phyloP scores from a whole-genome alignment of 129 eudicot species.

The Ambrosia trifida region DNA sequence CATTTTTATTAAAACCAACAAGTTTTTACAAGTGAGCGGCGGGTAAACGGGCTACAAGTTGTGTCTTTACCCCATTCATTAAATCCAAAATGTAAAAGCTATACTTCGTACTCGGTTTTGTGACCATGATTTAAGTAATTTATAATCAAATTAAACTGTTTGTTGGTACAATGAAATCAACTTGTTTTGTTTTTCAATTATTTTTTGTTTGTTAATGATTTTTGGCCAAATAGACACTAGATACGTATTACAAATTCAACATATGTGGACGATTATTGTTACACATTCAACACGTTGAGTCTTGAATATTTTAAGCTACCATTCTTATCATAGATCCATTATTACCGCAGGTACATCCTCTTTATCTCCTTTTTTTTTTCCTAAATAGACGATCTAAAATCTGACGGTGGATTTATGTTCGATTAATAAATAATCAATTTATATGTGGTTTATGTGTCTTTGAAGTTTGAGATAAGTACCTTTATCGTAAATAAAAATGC shows the following conservation, averaged over 20 bases:
- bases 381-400: background rate
- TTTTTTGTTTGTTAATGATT: background rate
- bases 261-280: conserved; percentile 22
- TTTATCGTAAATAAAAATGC: background rate
- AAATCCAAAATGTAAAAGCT: too few relatives aligned
- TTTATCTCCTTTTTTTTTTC: conserved; percentile 16
- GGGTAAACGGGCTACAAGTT: too few relatives aligned
- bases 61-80: too few relatives aligned
- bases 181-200: background rate
- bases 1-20: too few relatives aligned
- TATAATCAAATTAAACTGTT: too few relatives aligned
- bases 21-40: too few relatives aligned
- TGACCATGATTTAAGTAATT: too few relatives aligned
- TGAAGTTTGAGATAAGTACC: background rate
- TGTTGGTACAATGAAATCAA: too few relatives aligned
- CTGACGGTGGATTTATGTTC: background rate
- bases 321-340: background rate
- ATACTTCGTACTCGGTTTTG: too few relatives aligned
- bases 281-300: conserved; percentile 17
- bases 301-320: background rate
- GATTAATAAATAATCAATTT: background rate
- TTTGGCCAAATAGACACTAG: background rate
- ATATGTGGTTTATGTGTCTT: background rate
- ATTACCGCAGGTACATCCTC: background rate
- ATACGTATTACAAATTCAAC: background rate